Evolutionary conservation across 306 rosid species (phyloP).

Genomic region (Rubus parviflorus): DNA sequence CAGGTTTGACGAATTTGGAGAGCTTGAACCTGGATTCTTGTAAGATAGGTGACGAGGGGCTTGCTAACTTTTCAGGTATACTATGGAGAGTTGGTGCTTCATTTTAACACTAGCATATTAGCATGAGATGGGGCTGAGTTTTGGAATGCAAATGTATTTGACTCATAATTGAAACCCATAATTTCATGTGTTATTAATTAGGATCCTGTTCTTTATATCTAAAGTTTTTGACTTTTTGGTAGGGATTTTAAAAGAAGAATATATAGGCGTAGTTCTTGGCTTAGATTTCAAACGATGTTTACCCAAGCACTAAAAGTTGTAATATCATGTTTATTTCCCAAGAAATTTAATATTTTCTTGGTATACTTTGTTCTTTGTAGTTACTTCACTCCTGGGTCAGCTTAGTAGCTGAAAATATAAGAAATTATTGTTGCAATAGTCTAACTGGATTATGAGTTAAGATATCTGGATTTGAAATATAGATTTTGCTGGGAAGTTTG

Average conservation of each 20-base stretch:
- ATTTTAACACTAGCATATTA: background rate
- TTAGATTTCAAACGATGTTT: background rate
- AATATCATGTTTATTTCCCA: too few relatives aligned
- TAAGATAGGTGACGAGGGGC: slow-evolving; percentile 60
- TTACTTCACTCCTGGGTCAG: too few relatives aligned
- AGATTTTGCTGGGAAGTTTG: background rate
- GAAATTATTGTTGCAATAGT: too few relatives aligned
- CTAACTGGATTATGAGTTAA: too few relatives aligned
- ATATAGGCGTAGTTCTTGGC: background rate
- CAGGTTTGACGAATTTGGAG: slow-evolving; percentile 67
- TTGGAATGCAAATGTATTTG: too few relatives aligned
- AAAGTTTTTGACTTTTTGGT: too few relatives aligned
- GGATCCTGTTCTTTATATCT: background rate
- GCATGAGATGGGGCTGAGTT: too few relatives aligned
- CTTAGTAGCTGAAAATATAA: too few relatives aligned
- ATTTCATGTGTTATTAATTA: background rate
- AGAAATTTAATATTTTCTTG: too few relatives aligned
- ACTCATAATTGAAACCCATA: too few relatives aligned
- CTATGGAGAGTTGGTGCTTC: background rate
- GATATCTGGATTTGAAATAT: too few relatives aligned
- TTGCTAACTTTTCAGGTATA: slow-evolving; percentile 60
- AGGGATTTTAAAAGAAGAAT: background rate
- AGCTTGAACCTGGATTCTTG: slow-evolving; percentile 71
- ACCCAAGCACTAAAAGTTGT: background rate
- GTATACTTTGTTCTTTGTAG: too few relatives aligned